Conservation (phyloP, 2,329 filamentous ascomycete genomes). For the Alternaria rosae region DNA sequence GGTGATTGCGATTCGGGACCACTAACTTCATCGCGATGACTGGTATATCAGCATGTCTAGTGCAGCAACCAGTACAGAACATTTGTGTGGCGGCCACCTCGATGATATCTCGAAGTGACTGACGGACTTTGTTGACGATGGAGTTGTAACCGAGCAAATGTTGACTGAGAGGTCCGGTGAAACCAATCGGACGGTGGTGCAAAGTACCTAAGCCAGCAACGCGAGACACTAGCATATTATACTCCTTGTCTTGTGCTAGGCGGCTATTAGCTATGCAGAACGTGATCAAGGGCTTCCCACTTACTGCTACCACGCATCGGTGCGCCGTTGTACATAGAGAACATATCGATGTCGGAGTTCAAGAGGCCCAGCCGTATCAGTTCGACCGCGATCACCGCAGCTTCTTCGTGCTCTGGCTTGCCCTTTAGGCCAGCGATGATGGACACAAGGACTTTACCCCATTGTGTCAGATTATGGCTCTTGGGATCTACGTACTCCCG, state of each 20-base stretch:
- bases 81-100: conserved; percentile 83
- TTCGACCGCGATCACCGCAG: conserved; percentile 83
- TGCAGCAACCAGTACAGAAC: conserved; percentile 80
- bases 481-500: conserved; percentile 80
- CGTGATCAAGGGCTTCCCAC: conserved; percentile 17
- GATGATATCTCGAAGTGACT: conserved; percentile 79
- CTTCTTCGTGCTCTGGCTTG: conserved; percentile 71
- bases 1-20: conserved; percentile 28
- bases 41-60: conserved; percentile 66
- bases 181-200: conserved; percentile 83
- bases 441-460: conserved; percentile 77
- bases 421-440: conserved; percentile 71
- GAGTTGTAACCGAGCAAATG: conserved; percentile 88
- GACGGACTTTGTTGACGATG: conserved; percentile 79
- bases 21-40: conserved; percentile 76
- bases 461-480: conserved; percentile 78
- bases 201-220: conserved; percentile 84
- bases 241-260: conserved; percentile 75
- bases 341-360: conserved; percentile 70
- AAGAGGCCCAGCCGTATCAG: conserved; percentile 81
- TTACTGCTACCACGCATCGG: conserved; percentile 62
- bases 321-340: conserved; percentile 63
- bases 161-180: conserved; percentile 92
- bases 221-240: conserved; percentile 83
- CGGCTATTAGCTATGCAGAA: conserved; percentile 21